phyloP scores from a whole-genome alignment of 805 yeast genomes.

The Pichia pseudocactophila region DNA sequence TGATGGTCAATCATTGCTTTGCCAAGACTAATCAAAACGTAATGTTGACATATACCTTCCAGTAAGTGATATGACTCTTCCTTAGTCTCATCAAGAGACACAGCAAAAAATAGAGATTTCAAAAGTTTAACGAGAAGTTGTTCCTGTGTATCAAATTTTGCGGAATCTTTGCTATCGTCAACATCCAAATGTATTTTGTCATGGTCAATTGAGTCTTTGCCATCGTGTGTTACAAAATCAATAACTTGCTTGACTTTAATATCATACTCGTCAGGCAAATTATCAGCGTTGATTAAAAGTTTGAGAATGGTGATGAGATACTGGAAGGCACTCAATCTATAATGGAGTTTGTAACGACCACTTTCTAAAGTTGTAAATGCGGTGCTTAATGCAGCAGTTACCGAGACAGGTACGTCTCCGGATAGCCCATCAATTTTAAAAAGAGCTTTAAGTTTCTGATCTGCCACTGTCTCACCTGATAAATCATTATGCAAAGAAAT shows the following conservation, averaged over 20 bases:
- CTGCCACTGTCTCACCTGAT: slow-evolving; percentile 39
- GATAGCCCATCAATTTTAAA: slow-evolving; percentile 64
- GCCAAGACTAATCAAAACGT: slow-evolving; percentile 68
- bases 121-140: slow-evolving; percentile 54
- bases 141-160: slow-evolving; percentile 51
- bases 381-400: slow-evolving; percentile 75
- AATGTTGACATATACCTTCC: slow-evolving; percentile 65
- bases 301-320: slow-evolving; percentile 59
- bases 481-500: slow-evolving; percentile 68
- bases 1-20: slow-evolving; percentile 61
- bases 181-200: slow-evolving; percentile 23
- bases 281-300: slow-evolving; percentile 52
- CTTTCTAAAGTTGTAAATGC: slow-evolving; percentile 73
- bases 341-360: slow-evolving; percentile 50
- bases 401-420: slow-evolving; percentile 55
- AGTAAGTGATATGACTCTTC: slow-evolving; percentile 60
- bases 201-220: slow-evolving; percentile 17
- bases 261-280: slow-evolving; percentile 37
- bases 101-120: slow-evolving; percentile 66
- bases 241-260: slow-evolving; percentile 43
- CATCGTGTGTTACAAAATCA: slow-evolving; percentile 30
- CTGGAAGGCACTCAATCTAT: slow-evolving; percentile 68
- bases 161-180: slow-evolving; percentile 38
- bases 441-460: slow-evolving; percentile 61
- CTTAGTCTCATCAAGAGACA: slow-evolving; percentile 61